Percentiles rank a stretch among this genome's conserved stretches.
Evolutionary conservation across 208 protist genomes (phyloP).

Genomic region (Crithidia bombi): DNA sequence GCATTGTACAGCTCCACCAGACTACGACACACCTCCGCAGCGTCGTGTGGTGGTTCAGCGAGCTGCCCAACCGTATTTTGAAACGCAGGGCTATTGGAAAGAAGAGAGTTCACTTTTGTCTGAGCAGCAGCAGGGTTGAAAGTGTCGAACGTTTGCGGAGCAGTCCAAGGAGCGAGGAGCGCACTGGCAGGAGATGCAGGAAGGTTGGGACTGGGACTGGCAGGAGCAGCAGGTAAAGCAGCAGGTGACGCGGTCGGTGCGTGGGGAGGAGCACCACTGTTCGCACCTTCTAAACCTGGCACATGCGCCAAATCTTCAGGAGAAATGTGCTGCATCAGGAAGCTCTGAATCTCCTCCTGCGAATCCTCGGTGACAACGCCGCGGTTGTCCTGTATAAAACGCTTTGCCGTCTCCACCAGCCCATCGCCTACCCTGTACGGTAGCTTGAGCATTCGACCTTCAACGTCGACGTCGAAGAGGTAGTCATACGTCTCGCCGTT

Average conservation of each 20-base stretch:
- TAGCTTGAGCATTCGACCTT: conserved; percentile 83
- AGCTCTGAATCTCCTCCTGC: conserved; percentile 93
- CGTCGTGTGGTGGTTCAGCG: background rate
- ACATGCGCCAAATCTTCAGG: conserved; percentile 44
- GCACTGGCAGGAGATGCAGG: background rate
- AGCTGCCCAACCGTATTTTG: conserved; percentile 14
- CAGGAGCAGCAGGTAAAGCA: background rate
- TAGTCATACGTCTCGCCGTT: conserved; percentile 95
- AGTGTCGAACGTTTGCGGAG: conserved; percentile 37
- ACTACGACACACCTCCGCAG: conserved; percentile 9
- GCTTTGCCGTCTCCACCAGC: conserved; percentile 85
- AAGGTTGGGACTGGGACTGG: background rate
- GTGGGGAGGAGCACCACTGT: background rate
- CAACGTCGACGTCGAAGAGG: conserved; percentile 94
- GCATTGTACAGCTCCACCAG: conserved; percentile 24
- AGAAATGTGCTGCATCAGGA: conserved; percentile 83
- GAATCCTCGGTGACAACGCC: conserved; percentile 82
- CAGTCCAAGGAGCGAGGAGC: conserved; percentile 22
- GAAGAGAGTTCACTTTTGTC: conserved; percentile 59
- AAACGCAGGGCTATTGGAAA: conserved; percentile 15
- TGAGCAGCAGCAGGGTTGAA: conserved; percentile 62
- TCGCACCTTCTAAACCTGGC: conserved; percentile 30
- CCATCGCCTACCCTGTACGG: conserved; percentile 92
- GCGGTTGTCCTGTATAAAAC: conserved; percentile 87
- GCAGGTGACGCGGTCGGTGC: background rate